phyloP scores from a whole-genome alignment of 371 early-diverging fungal genomes.

The Phascolomyces articulosus region DNA sequence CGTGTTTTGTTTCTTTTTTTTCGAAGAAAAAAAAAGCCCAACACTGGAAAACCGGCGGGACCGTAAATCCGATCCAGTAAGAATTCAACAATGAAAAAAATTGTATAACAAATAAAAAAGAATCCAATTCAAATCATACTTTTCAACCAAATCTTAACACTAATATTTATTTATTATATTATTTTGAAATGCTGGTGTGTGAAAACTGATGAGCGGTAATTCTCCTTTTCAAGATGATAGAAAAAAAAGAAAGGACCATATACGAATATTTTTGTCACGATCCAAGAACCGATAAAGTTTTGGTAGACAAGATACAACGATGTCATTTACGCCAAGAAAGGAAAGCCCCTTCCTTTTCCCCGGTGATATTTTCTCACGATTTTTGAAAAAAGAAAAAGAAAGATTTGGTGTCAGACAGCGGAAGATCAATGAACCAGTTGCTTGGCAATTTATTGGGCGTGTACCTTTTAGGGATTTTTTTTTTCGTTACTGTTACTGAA shows the following conservation, averaged over 20 bases:
- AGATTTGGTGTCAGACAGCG: constrained; percentile 7
- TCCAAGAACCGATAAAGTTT: constrained; percentile 1
- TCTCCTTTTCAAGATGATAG: too few species aligned
- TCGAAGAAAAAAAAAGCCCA: not conserved
- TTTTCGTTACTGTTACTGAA: not conserved
- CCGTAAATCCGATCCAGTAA: too few species aligned
- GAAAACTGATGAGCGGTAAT: too few species aligned
- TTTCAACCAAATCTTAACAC: too few species aligned
- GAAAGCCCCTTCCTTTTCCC: constrained; percentile 9
- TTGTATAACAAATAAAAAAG: too few species aligned
- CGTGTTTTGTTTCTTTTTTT: too few species aligned
- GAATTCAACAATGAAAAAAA: too few species aligned
- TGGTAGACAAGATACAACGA: not conserved
- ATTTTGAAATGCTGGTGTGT: too few species aligned
- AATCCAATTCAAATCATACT: too few species aligned
- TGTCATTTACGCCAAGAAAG: constrained; percentile 3
- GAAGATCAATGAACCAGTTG: not conserved
- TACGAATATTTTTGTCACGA: too few species aligned
- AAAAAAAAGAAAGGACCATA: not conserved
- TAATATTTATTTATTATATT: too few species aligned
- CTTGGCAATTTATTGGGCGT: constrained; percentile 4
- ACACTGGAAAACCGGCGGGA: not conserved
- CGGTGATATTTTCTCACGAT: constrained; percentile 6
- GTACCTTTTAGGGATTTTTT: not conserved
- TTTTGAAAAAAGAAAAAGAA: not conserved